These are phyloP conservation scores for Calonectria pauciramosa DNA, from an alignment of 2,329 filamentous ascomycete species.

Conservation along the genomic window DNA sequence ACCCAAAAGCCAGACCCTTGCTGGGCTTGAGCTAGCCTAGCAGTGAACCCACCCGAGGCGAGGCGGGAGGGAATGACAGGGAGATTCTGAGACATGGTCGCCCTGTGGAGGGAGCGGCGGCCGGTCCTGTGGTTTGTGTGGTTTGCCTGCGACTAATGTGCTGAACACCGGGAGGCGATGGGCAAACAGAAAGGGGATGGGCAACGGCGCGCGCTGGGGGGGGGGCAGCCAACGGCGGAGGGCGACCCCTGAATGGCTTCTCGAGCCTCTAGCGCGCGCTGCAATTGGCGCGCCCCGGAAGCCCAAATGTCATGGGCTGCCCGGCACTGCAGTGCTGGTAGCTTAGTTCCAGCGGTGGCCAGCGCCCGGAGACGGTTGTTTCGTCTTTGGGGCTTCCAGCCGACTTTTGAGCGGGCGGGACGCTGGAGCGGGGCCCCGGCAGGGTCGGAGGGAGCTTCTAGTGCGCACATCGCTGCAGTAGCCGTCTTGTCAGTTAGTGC, in stretches of 20 bases:
- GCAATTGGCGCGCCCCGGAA: constrained; percentile 1
- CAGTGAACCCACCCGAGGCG: neutral
- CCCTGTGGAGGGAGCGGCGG: neutral
- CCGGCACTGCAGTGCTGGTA: neutral
- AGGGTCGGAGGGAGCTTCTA: constrained; percentile 2
- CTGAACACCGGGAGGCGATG: neutral
- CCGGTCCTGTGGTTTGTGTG: neutral
- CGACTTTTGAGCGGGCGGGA: constrained; percentile 15
- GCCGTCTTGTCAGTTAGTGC: neutral
- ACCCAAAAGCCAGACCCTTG: constrained; percentile 18
- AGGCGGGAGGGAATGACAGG: constrained; percentile 4
- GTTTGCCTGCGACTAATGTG: neutral
- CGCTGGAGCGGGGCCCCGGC: constrained; percentile 22
- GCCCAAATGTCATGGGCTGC: neutral
- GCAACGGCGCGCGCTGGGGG: neutral
- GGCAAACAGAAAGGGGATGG: neutral
- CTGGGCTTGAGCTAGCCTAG: constrained; percentile 14
- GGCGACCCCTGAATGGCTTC: neutral
- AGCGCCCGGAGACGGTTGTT: constrained; percentile 19
- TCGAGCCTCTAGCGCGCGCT: constrained; percentile 2
- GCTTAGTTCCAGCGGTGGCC: constrained; percentile 5
- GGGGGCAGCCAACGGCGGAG: neutral
- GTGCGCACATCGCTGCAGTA: constrained; percentile 11
- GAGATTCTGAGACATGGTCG: constrained; percentile 3
- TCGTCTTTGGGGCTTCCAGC: constrained; percentile 10